These are phyloP conservation scores for Curvularia eragrostidis DNA, from an alignment of 2,329 filamentous ascomycete species.

Conservation along the genomic window DNA sequence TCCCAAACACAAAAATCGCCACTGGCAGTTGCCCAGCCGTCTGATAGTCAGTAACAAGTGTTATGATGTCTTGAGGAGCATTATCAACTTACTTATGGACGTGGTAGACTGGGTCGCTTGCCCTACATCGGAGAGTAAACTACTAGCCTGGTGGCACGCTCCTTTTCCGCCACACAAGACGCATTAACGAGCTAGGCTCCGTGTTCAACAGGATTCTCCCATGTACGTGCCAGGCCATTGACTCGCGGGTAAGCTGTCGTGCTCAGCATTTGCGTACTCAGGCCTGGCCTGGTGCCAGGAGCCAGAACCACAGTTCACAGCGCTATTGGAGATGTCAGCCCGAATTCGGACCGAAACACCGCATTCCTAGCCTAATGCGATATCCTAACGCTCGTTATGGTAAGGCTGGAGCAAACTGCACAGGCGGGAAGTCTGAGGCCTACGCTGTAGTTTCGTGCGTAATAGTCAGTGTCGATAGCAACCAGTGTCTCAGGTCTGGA, in stretches of 20 bases:
- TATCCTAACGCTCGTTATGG: constrained; percentile 11
- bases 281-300: neutral
- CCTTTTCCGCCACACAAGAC: constrained; percentile 9
- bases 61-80: neutral
- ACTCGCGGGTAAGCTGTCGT: constrained; percentile 4
- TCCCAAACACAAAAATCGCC: neutral
- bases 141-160: constrained; percentile 1
- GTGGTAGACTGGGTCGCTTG: neutral
- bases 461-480: constrained; percentile 2
- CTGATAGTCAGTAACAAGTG: neutral
- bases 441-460: constrained; percentile 7
- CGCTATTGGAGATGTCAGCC: constrained; percentile 8
- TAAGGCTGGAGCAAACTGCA: constrained; percentile 3
- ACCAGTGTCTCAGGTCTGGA: constrained; percentile 4
- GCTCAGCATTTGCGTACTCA: neutral
- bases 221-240: neutral
- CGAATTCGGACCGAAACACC: constrained; percentile 13
- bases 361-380: constrained; percentile 10
- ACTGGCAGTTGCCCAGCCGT: neutral
- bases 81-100: neutral
- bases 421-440: constrained; percentile 6
- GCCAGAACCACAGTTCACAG: constrained; percentile 7
- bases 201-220: constrained; percentile 1
- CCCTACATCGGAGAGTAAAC: constrained; percentile 8
- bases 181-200: constrained; percentile 2